These are phyloP conservation scores for Paralagenidium karlingii DNA, from an alignment of 352 stramenopile species.

Conservation along the genomic window DNA sequence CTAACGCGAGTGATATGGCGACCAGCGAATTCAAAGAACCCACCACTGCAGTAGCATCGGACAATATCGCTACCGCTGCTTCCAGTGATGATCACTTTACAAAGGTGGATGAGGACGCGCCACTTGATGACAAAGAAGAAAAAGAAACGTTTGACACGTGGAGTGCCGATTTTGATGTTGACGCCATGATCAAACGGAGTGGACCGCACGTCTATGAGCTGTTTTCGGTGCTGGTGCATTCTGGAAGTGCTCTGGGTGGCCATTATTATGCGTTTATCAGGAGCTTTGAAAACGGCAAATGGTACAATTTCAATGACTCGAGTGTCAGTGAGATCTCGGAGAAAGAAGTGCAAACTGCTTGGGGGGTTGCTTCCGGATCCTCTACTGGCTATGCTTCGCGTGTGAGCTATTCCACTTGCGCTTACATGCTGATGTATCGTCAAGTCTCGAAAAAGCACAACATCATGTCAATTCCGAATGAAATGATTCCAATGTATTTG, in stretches of 20 bases:
- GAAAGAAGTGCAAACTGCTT: slow-evolving; percentile 61
- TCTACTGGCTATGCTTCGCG: slow-evolving; percentile 5
- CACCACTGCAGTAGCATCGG: slow-evolving; percentile 2
- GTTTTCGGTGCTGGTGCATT: slow-evolving; percentile 89
- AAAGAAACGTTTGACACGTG: slow-evolving; percentile 39
- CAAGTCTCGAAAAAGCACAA: slow-evolving; percentile 55
- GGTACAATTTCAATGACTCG: slow-evolving; percentile 85
- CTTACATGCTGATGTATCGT: slow-evolving; percentile 89
- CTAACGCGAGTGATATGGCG: too few species aligned
- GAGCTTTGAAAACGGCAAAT: slow-evolving; percentile 62
- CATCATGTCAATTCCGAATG: slow-evolving; percentile 38
- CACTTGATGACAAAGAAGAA: slow-evolving; percentile 1
- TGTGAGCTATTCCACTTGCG: slow-evolving; percentile 60
- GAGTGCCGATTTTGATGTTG: slow-evolving; percentile 47
- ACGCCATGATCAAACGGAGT: slow-evolving; percentile 40
- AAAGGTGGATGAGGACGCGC: slow-evolving; percentile 3
- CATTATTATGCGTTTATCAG: slow-evolving; percentile 94
- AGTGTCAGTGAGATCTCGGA: slow-evolving; percentile 70
- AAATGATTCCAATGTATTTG: slow-evolving; percentile 53
- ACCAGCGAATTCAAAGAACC: too few species aligned
- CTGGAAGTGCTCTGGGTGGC: slow-evolving; percentile 81
- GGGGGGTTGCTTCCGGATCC: slow-evolving; percentile 23
- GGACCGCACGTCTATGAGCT: slow-evolving; percentile 83
- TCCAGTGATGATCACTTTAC: slow-evolving; percentile 6
- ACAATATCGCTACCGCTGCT: slow-evolving; percentile 5